Evolutionary conservation across 2,329 filamentous ascomycete genomes (phyloP), one percentile per base, ranked within the genome.

Genomic region (Lecanicillium sp.): DNA sequence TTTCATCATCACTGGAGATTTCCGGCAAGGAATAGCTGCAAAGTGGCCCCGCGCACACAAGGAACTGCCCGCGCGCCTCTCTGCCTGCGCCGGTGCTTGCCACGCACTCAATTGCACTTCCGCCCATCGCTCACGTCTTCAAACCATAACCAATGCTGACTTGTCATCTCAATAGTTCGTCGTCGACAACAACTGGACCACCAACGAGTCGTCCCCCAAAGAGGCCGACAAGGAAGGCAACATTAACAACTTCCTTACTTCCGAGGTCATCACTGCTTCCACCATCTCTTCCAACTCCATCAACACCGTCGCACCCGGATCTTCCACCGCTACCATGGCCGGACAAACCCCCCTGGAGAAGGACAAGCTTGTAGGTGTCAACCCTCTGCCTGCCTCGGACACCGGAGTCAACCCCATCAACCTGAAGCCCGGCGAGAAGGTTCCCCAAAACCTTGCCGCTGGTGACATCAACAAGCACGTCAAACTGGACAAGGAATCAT

Each of bases 121-220:
- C 19, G 24, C 32, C 19, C 35, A 32, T 19, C 24, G 8, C 15
- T 20, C 2, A 10, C 26, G 26, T 29, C 26, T 7, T 29, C 26
- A 29, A 5, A 35, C 9, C 26, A 23, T 36, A n/a, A 19, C 14
- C 14, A 29, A 20, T 12, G 23, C 33, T 44, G 35, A 43, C 2
- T 27, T 38, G 19, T 15, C 19, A 10, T 19, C 26, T 44, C 32
- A 59, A 48, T 65, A 96, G 91, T 98, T 95, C 67, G 87, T 98
- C 59, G 91, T 96, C 56, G 89, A 98, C 77, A 88, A 87, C 57
- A 80, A 79, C 58, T 98, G 93, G 93, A 83, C 82, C 43, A 86
- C 83, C 65, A 90, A 96, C 68, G 81, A 84, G 59, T 81, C 82
- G 51, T 86, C 84, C 35, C 86, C 87, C 51, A 84, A 86, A 69